Evolutionary conservation across 108 stramenopile species (phyloP), one percentile per base, ranked within the genome.

Genomic region (Stephanodiscus minutulus): DNA sequence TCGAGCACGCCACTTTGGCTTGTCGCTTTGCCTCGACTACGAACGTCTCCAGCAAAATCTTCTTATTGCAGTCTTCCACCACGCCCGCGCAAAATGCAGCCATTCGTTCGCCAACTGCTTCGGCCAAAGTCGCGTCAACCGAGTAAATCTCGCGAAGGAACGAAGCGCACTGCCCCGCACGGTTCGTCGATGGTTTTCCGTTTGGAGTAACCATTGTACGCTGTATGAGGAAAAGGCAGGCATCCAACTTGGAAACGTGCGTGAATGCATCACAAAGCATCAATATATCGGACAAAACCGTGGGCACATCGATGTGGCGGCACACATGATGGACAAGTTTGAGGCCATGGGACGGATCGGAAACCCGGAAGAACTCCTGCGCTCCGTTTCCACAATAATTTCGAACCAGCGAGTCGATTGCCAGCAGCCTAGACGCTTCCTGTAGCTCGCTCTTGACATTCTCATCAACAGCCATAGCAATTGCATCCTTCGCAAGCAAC

Each of bases 381-480:
- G 91, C 90, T 24, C 85, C 91, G 36, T 86, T 74, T 9, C 94
- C 94, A 59, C 94, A 95, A 53, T 95, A 95, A 35, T 83, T 78
- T 36, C 85, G 64, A 35, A 95, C 84, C 60, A 95, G 86, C 7
- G 70, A 72, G 71, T 89, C 86, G 33, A 95, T 89, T 18, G 82
- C 56, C 18, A 95, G 69, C 5, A 95, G 71, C 21, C 94, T 61
- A 27, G 84, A 67, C 5, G 89, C 94, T 72, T 95, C 94, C 67
- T 89, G 79, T 25, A 95, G 68, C 61, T 95, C 91, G 21, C 88
- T 89, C 33, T 76, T 81, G 37, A 87, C 77, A 13, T 78, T 76
- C 35, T 86, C 86, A 62, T 81, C 85, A 12, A 83, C 69, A 11
- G 89, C 87, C 88, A 87, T 89, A 17, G 73, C 62, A 64, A 91